Evolutionary conservation across 768 basidiomycete genomes (phyloP), one percentile per base, ranked within the genome.

Genomic region (Saitozyma sp.): DNA sequence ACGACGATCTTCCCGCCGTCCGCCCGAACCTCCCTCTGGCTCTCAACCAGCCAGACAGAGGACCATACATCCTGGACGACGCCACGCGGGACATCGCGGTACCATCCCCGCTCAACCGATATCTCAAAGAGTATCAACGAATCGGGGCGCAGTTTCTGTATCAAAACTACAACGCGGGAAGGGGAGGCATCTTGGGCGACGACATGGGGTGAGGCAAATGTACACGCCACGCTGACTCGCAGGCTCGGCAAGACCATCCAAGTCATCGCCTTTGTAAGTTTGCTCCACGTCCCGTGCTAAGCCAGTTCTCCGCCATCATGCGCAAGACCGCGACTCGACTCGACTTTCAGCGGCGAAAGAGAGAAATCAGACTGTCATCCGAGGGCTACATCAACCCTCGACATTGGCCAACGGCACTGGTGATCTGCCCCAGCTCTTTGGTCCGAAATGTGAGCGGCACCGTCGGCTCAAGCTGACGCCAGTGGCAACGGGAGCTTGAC

Each of bases 191-290:
- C 10, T 83, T 98, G 5, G 95, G 95, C 6, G 95, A 98, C 75
- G 95, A 98, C 73, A 98, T 98, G 95, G 95, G 92, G 67, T 82
- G 88, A 64, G 87, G 87, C 58, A 50, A 42, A 16, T 16, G 39
- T 55, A 56, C 50, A 7, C n/a, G 48, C 6, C n/a, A 37, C 48
- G 46, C 45, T 50, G 55, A 63, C 45, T 49, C 37, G 37, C 42
- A 74, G 75, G 54, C 59, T 82, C 83, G 95, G 89, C 3, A 98
- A 98, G 84, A 98, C 95, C 0, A 92, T 97, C 19, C 95, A 98
- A 78, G 88, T 75, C 48, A 70, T 75, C 19, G 66, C 68, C 3
- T 79, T 79, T 58, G 76, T 76, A 54, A 63, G 74, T 63, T 9
- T 14, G 10, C 19, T 13, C 8, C 3, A 13, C 39, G 11, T 2